These are phyloP conservation scores for Fragaria ananassa DNA, from an alignment of 306 rosid genomes.

Conservation along the genomic window DNA sequence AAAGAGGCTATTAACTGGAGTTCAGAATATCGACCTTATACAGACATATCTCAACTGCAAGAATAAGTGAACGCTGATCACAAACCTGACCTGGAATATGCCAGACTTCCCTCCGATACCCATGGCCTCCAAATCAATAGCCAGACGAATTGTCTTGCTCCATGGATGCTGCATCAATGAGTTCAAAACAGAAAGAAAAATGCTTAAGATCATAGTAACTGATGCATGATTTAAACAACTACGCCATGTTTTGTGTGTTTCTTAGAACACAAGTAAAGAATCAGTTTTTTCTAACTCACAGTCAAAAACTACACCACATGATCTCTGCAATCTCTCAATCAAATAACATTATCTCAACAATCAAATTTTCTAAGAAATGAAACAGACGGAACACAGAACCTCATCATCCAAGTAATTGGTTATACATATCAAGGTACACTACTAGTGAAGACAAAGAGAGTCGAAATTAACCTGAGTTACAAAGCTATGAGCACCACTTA, in stretches of 20 bases:
- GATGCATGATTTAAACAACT: background rate
- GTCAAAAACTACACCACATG: background rate
- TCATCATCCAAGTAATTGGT: background rate
- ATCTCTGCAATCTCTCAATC: background rate
- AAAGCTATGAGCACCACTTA: constrained; percentile 96
- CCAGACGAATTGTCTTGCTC: constrained; percentile 68
- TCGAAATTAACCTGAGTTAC: constrained; percentile 67
- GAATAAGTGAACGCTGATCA: constrained; percentile 20
- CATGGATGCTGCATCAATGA: constrained; percentile 81
- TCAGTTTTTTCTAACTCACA: background rate
- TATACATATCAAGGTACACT: background rate
- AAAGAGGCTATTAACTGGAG: background rate
- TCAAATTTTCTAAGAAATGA: background rate
- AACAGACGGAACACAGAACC: background rate
- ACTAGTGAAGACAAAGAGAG: background rate
- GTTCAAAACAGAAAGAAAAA: constrained; percentile 3
- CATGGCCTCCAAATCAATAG: constrained; percentile 96
- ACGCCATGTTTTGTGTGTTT: background rate
- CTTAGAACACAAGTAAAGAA: background rate
- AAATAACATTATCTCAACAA: background rate
- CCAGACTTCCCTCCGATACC: constrained; percentile 93
- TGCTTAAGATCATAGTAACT: background rate
- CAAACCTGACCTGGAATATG: constrained; percentile 81
- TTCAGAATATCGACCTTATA: background rate
- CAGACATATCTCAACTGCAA: constrained; percentile 14